A percentile compares a stretch with the other conserved stretches of the same genome.
phyloP scores from a whole-genome alignment of 306 rosid genomes.

The Cyamopsis tetragonoloba region DNA sequence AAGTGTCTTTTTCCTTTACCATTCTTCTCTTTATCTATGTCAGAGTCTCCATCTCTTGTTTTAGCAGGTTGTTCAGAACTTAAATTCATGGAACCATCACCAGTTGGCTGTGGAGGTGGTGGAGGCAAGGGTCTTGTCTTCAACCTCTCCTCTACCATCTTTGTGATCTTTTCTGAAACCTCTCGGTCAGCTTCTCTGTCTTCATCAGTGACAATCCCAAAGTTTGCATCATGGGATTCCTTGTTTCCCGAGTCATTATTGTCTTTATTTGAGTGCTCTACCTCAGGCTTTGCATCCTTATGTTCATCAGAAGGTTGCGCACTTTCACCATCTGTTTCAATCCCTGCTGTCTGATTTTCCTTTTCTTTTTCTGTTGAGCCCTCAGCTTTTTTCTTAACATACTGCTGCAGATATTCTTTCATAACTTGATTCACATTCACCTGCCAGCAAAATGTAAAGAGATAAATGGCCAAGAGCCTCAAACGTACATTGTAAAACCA shows the following conservation, averaged over 20 bases:
- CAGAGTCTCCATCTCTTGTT: slow-evolving; percentile 78
- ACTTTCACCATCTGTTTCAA: slow-evolving; percentile 49
- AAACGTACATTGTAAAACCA: neutral
- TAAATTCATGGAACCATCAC: slow-evolving; percentile 46
- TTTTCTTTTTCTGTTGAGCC: slow-evolving; percentile 61
- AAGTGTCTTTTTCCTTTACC: slow-evolving; percentile 49
- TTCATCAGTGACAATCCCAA: slow-evolving; percentile 80
- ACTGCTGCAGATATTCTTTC: slow-evolving; percentile 60
- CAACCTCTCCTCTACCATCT: slow-evolving; percentile 83
- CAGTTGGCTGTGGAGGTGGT: slow-evolving; percentile 56
- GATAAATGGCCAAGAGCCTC: slow-evolving; percentile 18
- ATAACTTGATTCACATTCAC: slow-evolving; percentile 70
- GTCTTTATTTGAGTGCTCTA: slow-evolving; percentile 53
- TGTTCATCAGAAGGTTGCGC: slow-evolving; percentile 41
- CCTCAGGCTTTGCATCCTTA: slow-evolving; percentile 44
- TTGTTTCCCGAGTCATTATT: slow-evolving; percentile 54
- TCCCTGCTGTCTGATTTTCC: slow-evolving; percentile 45
- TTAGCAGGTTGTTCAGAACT: slow-evolving; percentile 51
- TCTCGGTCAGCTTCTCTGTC: slow-evolving; percentile 78
- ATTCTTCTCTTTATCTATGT: slow-evolving; percentile 47
- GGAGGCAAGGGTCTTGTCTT: slow-evolving; percentile 82
- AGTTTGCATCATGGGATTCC: slow-evolving; percentile 56
- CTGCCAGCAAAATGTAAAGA: slow-evolving; percentile 40
- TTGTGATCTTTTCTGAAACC: slow-evolving; percentile 63
- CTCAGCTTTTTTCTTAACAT: slow-evolving; percentile 67